Evolutionary conservation across 2,329 filamentous ascomycete species (phyloP).

Genomic region (Tolypocladium tundrense): DNA sequence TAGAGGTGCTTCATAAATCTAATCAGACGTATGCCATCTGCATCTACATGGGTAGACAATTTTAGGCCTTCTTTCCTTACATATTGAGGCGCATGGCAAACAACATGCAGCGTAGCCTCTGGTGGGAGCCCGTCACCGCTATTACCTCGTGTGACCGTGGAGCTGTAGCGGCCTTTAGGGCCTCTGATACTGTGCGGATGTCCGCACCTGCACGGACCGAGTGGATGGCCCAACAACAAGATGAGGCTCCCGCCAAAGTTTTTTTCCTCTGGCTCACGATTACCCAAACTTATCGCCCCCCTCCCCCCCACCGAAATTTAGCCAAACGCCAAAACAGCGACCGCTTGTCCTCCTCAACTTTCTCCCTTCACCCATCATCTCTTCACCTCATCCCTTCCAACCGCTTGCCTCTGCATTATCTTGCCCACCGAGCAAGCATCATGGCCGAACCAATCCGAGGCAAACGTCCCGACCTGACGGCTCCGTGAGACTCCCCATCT

Average conservation of each 20-base stretch:
- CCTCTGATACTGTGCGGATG: constrained; percentile 4
- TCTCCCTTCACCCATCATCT: constrained; percentile 18
- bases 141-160: not conserved
- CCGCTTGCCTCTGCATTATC: constrained; percentile 13
- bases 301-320: constrained; percentile 30
- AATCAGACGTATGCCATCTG: not conserved
- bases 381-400: constrained; percentile 17
- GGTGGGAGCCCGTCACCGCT: not conserved
- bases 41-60: not conserved
- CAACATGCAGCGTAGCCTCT: not conserved
- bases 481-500: constrained; percentile 40
- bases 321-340: constrained; percentile 23
- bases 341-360: constrained; percentile 17
- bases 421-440: constrained; percentile 21
- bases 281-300: not conserved
- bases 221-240: constrained; percentile 14
- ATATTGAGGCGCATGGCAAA: not conserved
- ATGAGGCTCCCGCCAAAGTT: constrained; percentile 20
- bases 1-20: not conserved
- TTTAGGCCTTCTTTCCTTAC: not conserved
- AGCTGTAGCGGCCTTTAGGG: not conserved
- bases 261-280: constrained; percentile 7
- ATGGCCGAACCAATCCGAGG: constrained; percentile 57
- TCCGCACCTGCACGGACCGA: constrained; percentile 5
- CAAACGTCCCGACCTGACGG: constrained; percentile 47